Evolutionary conservation across 164 flowering plant species (phyloP).

Genomic region (Echeveria elegans): DNA sequence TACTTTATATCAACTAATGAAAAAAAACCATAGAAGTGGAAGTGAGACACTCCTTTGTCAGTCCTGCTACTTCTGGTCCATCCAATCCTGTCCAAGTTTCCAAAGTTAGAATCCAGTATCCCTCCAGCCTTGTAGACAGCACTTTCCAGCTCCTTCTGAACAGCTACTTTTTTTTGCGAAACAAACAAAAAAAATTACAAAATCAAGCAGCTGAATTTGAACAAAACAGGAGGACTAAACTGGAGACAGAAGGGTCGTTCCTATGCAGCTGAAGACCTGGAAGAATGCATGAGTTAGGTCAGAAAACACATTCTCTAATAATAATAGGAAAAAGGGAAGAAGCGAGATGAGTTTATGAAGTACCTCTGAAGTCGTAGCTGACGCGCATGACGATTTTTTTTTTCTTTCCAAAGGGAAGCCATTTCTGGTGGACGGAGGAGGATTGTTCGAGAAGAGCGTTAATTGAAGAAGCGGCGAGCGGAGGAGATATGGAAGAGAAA

Average conservation of each 20-base stretch:
- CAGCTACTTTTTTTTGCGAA: slow-evolving; percentile 42
- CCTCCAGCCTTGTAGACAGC: slow-evolving; percentile 90
- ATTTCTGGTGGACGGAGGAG: slow-evolving; percentile 16
- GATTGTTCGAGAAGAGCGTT: not conserved
- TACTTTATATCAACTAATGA: too few relatives aligned
- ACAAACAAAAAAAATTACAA: slow-evolving; percentile 15
- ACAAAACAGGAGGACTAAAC: slow-evolving; percentile 24
- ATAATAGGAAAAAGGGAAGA: not conserved
- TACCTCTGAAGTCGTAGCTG: slow-evolving; percentile 75
- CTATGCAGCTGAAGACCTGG: slow-evolving; percentile 73
- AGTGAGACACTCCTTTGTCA: slow-evolving; percentile 72
- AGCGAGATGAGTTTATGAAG: not conserved
- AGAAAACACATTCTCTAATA: not conserved
- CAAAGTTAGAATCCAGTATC: slow-evolving; percentile 70
- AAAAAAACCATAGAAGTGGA: too few relatives aligned
- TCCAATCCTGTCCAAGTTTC: slow-evolving; percentile 64
- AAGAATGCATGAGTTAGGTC: not conserved
- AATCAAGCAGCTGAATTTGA: not conserved
- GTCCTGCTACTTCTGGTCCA: slow-evolving; percentile 98
- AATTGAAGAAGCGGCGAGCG: not conserved
- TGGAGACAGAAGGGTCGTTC: slow-evolving; percentile 36
- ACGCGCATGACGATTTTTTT: slow-evolving; percentile 78
- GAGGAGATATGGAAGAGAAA: not conserved
- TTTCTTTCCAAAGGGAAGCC: slow-evolving; percentile 56
- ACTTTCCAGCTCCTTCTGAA: slow-evolving; percentile 70